A percentile compares a stretch with the other conserved stretches of the same genome.
phyloP scores from a whole-genome alignment of 352 stramenopile genomes.

The Pythium diclinum region DNA sequence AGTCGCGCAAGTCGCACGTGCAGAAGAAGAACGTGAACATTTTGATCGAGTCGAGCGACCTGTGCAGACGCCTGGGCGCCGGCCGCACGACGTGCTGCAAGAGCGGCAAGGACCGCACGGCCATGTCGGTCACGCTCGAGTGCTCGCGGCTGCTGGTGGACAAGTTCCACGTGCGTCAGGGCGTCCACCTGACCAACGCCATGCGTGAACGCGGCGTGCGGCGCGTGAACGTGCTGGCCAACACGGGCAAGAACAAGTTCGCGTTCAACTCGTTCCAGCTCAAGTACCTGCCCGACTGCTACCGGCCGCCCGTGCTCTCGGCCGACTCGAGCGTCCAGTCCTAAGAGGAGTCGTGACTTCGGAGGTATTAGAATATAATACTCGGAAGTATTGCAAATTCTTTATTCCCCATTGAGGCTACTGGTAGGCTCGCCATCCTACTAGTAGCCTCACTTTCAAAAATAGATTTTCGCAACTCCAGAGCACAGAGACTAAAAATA shows the following conservation, averaged over 20 bases:
- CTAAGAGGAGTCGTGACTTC: constrained; percentile 26
- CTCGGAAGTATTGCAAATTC: too few species aligned
- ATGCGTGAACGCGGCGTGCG: constrained; percentile 86
- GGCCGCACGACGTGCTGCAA: constrained; percentile 96
- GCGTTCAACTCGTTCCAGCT: constrained; percentile 97
- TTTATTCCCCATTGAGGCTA: too few species aligned
- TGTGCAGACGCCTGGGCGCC: constrained; percentile 89
- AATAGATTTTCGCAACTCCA: too few species aligned
- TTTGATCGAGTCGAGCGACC: constrained; percentile 79
- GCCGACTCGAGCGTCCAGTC: constrained; percentile 74
- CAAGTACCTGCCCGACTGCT: constrained; percentile 95
- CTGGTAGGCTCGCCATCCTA: too few species aligned
- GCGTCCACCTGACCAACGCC: constrained; percentile 78
- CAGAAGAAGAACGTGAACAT: constrained; percentile 89
- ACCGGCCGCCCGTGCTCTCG: constrained; percentile 85
- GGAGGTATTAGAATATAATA: too few species aligned
- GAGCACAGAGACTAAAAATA: too few species aligned
- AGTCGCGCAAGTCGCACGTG: constrained; percentile 54
- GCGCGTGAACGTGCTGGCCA: constrained; percentile 80
- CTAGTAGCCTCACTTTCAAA: too few species aligned
- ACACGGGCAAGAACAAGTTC: constrained; percentile 91
- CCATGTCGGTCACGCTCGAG: constrained; percentile 97
- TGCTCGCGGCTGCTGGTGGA: constrained; percentile 89
- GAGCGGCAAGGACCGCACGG: constrained; percentile 96
- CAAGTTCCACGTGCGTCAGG: constrained; percentile 86